Base-by-base conservation (phyloP, 1,284 basidiomycete genomes). In the Pseudozyma sp. region DNA sequence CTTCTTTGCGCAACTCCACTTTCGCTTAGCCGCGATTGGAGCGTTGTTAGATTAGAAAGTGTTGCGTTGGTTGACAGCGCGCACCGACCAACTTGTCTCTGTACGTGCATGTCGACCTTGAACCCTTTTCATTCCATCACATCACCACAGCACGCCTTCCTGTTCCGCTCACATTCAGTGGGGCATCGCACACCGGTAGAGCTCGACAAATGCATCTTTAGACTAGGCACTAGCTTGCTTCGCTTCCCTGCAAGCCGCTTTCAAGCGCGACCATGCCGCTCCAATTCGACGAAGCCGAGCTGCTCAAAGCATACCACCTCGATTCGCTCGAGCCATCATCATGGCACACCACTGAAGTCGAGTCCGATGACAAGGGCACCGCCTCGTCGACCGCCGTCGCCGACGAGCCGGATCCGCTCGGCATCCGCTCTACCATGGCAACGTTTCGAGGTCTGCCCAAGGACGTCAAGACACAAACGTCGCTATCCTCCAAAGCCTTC, bases 401-500 rank as follows among this genome's bases (percentile, higher is more conserved):
- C 1, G 77, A 78, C 24, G 85, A 85, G 61, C 58, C 73, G 1
- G 85, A 86, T 40, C 85, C 85, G 6, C 70, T 86, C 10, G 85
- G 85, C 8, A 73, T 86, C 29, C 72, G 75, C 8, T 53, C 78
- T 3, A 72, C 76, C 40, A 90, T 94, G 62, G 64, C 79, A 17
- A 39, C 70, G 17, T 71, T 67, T 44, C 77, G 81, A 30, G 49
- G 46, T 3, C 64, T 76, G 1, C 59, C 64, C 39, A 66, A 71
- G 33, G 63, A 77, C 7, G 46, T 63, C 54, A 75, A 80, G n/a
- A 42, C 58, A 16, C 76, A 81, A 43, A 67, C 83, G 10, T 72
- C 65, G 4, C 76, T 83, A n/a, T 77, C 91, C 2, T 96, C 94
- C 51, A 99, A 99, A 85, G 90, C 92, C 1, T 99, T 99, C 86